phyloP scores from a whole-genome alignment of 1,284 basidiomycete species.

The Schizophyllum commune region DNA sequence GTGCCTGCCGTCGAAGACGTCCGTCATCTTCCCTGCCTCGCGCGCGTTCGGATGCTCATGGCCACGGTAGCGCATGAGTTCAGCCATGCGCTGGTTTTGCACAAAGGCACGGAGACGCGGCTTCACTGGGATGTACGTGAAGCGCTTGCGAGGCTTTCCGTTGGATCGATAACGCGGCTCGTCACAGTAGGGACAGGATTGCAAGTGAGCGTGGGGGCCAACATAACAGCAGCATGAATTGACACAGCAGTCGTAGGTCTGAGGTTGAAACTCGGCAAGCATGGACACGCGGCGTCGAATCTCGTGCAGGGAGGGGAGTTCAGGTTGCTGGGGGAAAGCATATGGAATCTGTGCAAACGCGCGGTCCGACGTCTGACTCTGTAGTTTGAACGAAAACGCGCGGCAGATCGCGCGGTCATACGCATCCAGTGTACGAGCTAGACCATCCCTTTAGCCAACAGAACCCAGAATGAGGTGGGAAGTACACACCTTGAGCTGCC shows the following conservation, averaged over 20 bases:
- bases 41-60: constrained; percentile 1
- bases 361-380: constrained; percentile 14
- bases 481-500: not conserved
- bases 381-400: constrained; percentile 18
- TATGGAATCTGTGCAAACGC: constrained; percentile 13
- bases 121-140: constrained; percentile 21
- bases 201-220: constrained; percentile 15
- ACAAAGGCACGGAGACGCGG: constrained; percentile 18
- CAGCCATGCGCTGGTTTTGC: constrained; percentile 8
- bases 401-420: constrained; percentile 15
- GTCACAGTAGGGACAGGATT: constrained; percentile 22
- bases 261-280: constrained; percentile 21
- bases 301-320: constrained; percentile 9
- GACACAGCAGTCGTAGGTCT: constrained; percentile 24
- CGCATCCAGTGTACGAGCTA: not conserved
- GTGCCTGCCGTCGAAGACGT: constrained; percentile 25
- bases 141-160: constrained; percentile 18
- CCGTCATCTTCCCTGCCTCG: constrained; percentile 12
- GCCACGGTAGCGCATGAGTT: constrained; percentile 11
- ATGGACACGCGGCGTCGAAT: constrained; percentile 10
- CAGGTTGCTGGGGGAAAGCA: constrained; percentile 12
- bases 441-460: not conserved
- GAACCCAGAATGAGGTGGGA: not conserved
- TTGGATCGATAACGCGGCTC: constrained; percentile 15
- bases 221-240: constrained; percentile 24